Evolutionary conservation across 179 eudicot genomes (phyloP).

Genomic region (Silene coronaria): DNA sequence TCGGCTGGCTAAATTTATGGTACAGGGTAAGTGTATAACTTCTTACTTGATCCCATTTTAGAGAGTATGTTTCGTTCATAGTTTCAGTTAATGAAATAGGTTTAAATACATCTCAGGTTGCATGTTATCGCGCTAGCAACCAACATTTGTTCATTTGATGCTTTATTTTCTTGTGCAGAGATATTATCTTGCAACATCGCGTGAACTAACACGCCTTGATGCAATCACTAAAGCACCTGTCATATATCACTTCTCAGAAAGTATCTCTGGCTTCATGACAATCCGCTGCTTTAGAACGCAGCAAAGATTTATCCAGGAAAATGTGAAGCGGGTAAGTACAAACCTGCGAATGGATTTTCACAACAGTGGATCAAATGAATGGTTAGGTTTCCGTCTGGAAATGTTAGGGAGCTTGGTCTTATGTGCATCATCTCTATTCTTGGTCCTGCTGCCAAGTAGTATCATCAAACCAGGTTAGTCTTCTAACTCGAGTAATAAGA

Average conservation of each 20-base stretch:
- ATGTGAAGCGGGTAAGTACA: constrained; percentile 59
- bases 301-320: constrained; percentile 54
- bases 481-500: background rate
- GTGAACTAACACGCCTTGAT: constrained; percentile 88
- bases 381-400: constrained; percentile 95
- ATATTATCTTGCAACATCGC: constrained; percentile 87
- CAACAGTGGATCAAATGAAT: constrained; percentile 82
- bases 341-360: constrained; percentile 92
- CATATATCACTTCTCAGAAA: constrained; percentile 91
- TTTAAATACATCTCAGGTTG: background rate
- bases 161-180: constrained; percentile 38
- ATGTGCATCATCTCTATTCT: constrained; percentile 71
- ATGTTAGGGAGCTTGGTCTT: constrained; percentile 74
- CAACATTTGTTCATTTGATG: background rate
- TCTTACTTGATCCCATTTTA: background rate
- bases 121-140: background rate
- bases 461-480: constrained; percentile 73
- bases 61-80: background rate
- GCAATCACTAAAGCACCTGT: constrained; percentile 94
- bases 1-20: constrained; percentile 87
- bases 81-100: background rate
- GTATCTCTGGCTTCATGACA: constrained; percentile 89
- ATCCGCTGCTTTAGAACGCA: constrained; percentile 86
- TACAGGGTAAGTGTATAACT: constrained; percentile 52
- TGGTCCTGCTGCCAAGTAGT: constrained; percentile 77